Evolutionary conservation across 495 filamentous ascomycete genomes (phyloP), one percentile per base, ranked within the genome.

Genomic region (Neurospora sp.): DNA sequence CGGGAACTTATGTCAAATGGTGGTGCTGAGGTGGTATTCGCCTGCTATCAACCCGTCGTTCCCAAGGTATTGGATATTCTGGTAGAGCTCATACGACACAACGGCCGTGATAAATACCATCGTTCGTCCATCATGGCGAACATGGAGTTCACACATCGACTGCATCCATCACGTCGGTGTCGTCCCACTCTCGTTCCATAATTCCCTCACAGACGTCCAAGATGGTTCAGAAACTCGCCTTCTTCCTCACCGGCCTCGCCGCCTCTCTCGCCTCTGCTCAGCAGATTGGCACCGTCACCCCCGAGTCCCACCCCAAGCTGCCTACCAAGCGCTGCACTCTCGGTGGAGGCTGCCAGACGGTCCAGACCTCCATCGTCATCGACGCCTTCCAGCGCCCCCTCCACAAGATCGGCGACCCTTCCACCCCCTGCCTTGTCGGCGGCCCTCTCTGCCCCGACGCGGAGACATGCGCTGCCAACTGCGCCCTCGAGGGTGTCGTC

Each of bases 301-400:
- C 69, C 65, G 80, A 81, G 70, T 78, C 79, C 6, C 90, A 92
- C 72, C 90, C 90, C 20, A 78, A 83, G 61, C 73, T 92, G 74
- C 85, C 83, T 72, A 89, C 87, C 80, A 80, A 84, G 73, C 86
- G 83, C 68, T 92, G 90, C 79, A 84, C 85, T 14, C 79, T 76
- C 40, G 73, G 74, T 39, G 85, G 81, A 41, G 87, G 84, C 68
- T 92, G 90, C 82, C 84, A 84, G 37, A 80, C 82, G 41, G 78
- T 83, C 69, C 74, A 80, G 37, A 88, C 86, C 69, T 86, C 84
- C 39, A 80, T 93, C 69, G 88, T 89, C 40, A 82, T 92, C 44
- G 91, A 93, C 79, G 79, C 89, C 73, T 75, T 78, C 59, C 16
- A 74, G 27, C 80, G 76, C 48, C 73, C 76, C 7, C 70, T 82